Evolutionary conservation across 257 asterid species (phyloP).

Genomic region (Nicotiana tomentosiformis): DNA sequence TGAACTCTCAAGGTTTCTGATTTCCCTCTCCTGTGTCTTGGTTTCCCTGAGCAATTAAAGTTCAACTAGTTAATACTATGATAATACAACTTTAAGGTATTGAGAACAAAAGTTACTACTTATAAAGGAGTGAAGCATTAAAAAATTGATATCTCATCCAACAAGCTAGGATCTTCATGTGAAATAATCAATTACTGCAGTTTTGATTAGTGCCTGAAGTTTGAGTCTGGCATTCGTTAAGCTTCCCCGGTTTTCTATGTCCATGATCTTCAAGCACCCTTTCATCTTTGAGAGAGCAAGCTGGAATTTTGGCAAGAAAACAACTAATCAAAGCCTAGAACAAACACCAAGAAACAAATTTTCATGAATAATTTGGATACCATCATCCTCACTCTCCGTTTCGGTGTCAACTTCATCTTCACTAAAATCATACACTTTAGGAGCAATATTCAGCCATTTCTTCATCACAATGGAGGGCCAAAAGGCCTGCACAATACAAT

Average conservation of each 20-base stretch:
- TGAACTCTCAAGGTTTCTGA: constrained; percentile 79
- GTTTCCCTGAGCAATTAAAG: constrained; percentile 32
- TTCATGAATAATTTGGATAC: constrained; percentile 21
- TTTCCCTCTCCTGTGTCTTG: constrained; percentile 78
- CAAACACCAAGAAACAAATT: background rate
- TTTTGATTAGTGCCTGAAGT: background rate
- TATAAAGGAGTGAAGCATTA: no score
- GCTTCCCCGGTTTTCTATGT: constrained; percentile 26
- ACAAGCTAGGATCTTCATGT: no score
- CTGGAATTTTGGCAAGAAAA: constrained; percentile 21
- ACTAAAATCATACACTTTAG: constrained; percentile 70
- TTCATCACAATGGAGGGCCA: constrained; percentile 96
- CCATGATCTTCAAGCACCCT: constrained; percentile 31
- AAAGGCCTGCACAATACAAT: constrained; percentile 44
- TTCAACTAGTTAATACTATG: no score
- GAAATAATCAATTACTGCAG: no score
- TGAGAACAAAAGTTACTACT: no score
- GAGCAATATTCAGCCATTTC: constrained; percentile 87
- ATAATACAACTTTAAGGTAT: no score
- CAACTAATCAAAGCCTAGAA: background rate
- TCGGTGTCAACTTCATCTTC: constrained; percentile 88
- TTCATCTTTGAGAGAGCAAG: constrained; percentile 56
- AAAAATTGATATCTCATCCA: no score
- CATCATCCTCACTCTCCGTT: constrained; percentile 87
- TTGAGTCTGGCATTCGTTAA: constrained; percentile 28